phyloP scores from a whole-genome alignment of 208 protist genomes.

The Acanthamoeba healyi region DNA sequence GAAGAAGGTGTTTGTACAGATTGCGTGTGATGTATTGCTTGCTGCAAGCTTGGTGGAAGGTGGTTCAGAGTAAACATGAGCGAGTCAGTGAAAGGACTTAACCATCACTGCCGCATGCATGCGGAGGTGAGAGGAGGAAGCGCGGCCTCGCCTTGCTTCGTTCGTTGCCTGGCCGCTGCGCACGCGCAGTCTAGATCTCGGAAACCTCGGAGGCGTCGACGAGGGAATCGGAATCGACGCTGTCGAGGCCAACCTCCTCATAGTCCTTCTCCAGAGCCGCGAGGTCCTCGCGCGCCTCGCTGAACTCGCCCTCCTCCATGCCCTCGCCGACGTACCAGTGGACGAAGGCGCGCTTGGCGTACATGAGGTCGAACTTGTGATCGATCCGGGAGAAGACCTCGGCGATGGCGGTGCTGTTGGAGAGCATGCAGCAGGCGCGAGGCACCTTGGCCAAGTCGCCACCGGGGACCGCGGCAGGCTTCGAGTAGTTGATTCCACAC shows the following conservation, averaged over 20 bases:
- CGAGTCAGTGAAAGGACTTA: neutral
- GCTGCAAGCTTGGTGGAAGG: too few relatives aligned
- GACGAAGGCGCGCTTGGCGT: constrained; percentile 95
- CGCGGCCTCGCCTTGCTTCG: constrained; percentile 12
- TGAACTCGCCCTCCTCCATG: constrained; percentile 98
- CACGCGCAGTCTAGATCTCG: neutral
- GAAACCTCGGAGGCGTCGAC: constrained; percentile 19
- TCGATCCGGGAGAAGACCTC: constrained; percentile 95
- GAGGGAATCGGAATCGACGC: neutral
- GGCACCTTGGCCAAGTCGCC: constrained; percentile 96
- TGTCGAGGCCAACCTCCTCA: constrained; percentile 76
- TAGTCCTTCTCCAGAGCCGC: constrained; percentile 85
- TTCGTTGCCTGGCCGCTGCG: neutral
- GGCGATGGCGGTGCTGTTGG: constrained; percentile 95
- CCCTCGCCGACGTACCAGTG: constrained; percentile 98
- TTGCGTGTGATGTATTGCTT: too few relatives aligned
- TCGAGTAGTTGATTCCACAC: constrained; percentile 97
- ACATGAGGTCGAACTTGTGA: constrained; percentile 96
- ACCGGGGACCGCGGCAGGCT: constrained; percentile 95
- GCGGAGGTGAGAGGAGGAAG: neutral
- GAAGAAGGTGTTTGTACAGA: too few relatives aligned
- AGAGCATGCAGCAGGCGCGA: constrained; percentile 96
- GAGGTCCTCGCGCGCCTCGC: constrained; percentile 91
- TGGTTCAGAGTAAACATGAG: too few relatives aligned
- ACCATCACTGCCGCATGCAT: neutral